phyloP scores from a whole-genome alignment of 192 early-diverging fungal species.

The Linderina pennispora region DNA sequence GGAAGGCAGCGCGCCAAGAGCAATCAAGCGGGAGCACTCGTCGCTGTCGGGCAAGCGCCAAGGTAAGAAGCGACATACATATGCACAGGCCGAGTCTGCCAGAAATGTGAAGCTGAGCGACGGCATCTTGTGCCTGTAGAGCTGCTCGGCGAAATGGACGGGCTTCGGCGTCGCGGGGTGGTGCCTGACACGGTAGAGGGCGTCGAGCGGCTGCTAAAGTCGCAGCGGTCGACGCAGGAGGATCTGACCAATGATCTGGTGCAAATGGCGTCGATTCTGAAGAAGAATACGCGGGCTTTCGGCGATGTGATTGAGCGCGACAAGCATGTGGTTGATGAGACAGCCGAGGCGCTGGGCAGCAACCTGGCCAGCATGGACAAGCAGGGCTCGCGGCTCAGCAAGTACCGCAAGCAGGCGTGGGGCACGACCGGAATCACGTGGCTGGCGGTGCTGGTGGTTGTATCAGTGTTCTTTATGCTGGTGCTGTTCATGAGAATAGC shows the following conservation, averaged over 20 bases:
- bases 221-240: constrained; percentile 39
- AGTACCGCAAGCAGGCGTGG: constrained; percentile 47
- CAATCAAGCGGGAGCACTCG: too few relatives aligned
- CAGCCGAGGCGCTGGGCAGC: constrained; percentile 16
- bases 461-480: constrained; percentile 39
- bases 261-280: constrained; percentile 34
- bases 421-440: constrained; percentile 46
- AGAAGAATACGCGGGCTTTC: constrained; percentile 39
- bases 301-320: constrained; percentile 37
- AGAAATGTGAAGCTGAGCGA: background rate
- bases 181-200: constrained; percentile 30
- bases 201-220: constrained; percentile 34
- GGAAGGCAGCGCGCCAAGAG: constrained; percentile 1
- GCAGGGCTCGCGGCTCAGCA: constrained; percentile 31
- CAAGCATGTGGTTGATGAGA: constrained; percentile 34
- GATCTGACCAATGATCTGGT: constrained; percentile 38
- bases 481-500: constrained; percentile 45
- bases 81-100: background rate
- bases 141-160: constrained; percentile 35
- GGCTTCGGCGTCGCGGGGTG: constrained; percentile 35
- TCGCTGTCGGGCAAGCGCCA: constrained; percentile 15
- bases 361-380: constrained; percentile 24
- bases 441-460: constrained; percentile 34
- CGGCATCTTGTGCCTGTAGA: constrained; percentile 8
- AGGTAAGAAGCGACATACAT: background rate